A percentile compares a stretch with the other conserved stretches of the same genome.
These are phyloP conservation scores for Ophidiomyces ophidiicola DNA, from an alignment of 2,329 filamentous ascomycete species.

Conservation along the genomic window DNA sequence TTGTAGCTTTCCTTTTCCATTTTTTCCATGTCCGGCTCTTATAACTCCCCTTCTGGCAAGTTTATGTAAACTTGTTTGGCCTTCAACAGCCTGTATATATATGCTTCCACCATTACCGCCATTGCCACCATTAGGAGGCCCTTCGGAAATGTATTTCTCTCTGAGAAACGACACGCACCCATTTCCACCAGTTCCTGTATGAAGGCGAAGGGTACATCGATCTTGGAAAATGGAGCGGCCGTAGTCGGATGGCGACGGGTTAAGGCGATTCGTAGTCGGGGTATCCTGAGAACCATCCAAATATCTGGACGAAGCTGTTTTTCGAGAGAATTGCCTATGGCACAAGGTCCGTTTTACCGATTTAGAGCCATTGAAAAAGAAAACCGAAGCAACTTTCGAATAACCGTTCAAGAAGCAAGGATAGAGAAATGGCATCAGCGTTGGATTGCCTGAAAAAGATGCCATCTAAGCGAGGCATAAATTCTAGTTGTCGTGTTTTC, in stretches of 20 bases:
- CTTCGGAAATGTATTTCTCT: slow-evolving; percentile 78
- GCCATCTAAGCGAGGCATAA: not conserved
- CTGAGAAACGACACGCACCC: slow-evolving; percentile 90
- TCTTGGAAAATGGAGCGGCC: slow-evolving; percentile 73
- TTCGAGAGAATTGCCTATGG: slow-evolving; percentile 8
- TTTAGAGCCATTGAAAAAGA: slow-evolving; percentile 13
- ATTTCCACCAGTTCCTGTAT: slow-evolving; percentile 71
- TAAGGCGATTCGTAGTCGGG: slow-evolving; percentile 46
- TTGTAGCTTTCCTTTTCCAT: slow-evolving; percentile 37
- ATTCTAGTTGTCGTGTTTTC: not conserved
- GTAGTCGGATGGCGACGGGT: slow-evolving; percentile 76
- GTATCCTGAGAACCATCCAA: not conserved
- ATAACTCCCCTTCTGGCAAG: slow-evolving; percentile 61
- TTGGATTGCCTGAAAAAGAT: slow-evolving; percentile 6
- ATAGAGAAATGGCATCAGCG: slow-evolving; percentile 27
- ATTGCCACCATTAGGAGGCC: slow-evolving; percentile 88
- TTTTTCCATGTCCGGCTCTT: slow-evolving; percentile 34
- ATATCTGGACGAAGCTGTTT: slow-evolving; percentile 7
- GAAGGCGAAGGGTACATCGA: slow-evolving; percentile 63
- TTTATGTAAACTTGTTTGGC: slow-evolving; percentile 89
- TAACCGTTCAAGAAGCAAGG: slow-evolving; percentile 19
- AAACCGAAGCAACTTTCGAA: slow-evolving; percentile 13
- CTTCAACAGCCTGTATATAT: slow-evolving; percentile 84
- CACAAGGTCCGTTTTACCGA: slow-evolving; percentile 12
- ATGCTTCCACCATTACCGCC: slow-evolving; percentile 83